Evolutionary conservation across 495 filamentous ascomycete genomes (phyloP), one percentile per base, ranked within the genome.

Genomic region (Aspergillus taichungensis): DNA sequence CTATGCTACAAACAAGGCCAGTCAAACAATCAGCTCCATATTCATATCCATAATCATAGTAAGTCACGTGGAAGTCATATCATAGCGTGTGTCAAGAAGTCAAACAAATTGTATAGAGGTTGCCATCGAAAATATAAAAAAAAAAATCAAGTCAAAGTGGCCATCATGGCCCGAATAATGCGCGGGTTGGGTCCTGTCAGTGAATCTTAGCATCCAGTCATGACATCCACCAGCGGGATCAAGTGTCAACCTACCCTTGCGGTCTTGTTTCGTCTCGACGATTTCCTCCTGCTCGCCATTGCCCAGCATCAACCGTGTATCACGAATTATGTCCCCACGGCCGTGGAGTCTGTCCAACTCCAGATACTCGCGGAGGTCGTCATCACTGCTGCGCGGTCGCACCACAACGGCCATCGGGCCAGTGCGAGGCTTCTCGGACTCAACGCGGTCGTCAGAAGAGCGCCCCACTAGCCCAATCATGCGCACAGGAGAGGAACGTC

Each of bases 201-300:
- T 13, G 42, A 37, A 49, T 64, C 38, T 54, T 28, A 50, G 47
- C 41, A 58, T 47, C 12, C 40, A 32, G 40, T 43, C 18, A 24
- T 28, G 46, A 71, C 62, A 61, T 57, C 65, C 61, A 60, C 56
- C 60, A 62, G 68, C 76, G 40, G 62, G 51, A 53, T 69, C 62
- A 65, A 84, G 75, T 66, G 72, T 76, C 73, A 85, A 72, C 82
- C 74, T 88, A 94, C 89, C 86, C 84, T 77, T 87, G 66, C 81
- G 81, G 60, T 94, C 85, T 71, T 80, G 84, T 67, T 84, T 82
- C 51, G 92, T 69, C 54, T 87, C 76, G 13, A 83, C 55, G 9
- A 79, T 61, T 42, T 78, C 72, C 45, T 75, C 66, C 45, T 54
- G 51, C 32, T 69, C 74, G 12, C 78, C 77, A 28, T 67, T 65